These are phyloP conservation scores for Hypomontagnella submonticulosa DNA, from an alignment of 495 filamentous ascomycete genomes.

Conservation along the genomic window DNA sequence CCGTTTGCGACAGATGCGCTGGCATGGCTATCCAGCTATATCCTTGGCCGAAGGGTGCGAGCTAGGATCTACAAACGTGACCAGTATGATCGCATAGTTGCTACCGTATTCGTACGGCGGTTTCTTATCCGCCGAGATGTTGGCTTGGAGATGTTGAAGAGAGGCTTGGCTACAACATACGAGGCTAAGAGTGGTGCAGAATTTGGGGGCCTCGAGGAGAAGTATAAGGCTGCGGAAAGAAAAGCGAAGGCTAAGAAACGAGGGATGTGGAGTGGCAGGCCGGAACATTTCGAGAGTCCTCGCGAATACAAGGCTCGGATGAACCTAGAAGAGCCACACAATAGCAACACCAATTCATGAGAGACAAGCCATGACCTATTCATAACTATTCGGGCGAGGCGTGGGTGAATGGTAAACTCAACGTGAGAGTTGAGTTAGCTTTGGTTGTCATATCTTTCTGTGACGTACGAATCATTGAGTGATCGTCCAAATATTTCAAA, in stretches of 20 bases:
- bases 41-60: constrained; percentile 79
- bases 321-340: constrained; percentile 53
- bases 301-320: constrained; percentile 82
- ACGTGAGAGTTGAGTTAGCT: neutral
- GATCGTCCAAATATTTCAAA: too few relatives aligned
- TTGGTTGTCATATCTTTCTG: too few relatives aligned
- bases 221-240: constrained; percentile 77
- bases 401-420: too few relatives aligned
- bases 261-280: constrained; percentile 78
- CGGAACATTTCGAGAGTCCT: constrained; percentile 77
- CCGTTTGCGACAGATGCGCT: constrained; percentile 84
- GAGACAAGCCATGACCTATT: constrained; percentile 5
- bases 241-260: constrained; percentile 72
- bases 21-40: constrained; percentile 76
- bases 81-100: constrained; percentile 92
- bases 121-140: constrained; percentile 78
- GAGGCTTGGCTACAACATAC: constrained; percentile 87
- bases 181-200: constrained; percentile 89
- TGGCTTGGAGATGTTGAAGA: constrained; percentile 86
- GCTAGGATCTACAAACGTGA: constrained; percentile 83
- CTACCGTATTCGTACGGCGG: constrained; percentile 79
- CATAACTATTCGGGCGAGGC: too few relatives aligned
- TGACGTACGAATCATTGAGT: too few relatives aligned
- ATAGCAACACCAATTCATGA: constrained; percentile 36
- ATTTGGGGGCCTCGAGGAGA: constrained; percentile 76